phyloP scores from a whole-genome alignment of 2,329 filamentous ascomycete genomes.

The Teratosphaeria pseudoeucalypti region DNA sequence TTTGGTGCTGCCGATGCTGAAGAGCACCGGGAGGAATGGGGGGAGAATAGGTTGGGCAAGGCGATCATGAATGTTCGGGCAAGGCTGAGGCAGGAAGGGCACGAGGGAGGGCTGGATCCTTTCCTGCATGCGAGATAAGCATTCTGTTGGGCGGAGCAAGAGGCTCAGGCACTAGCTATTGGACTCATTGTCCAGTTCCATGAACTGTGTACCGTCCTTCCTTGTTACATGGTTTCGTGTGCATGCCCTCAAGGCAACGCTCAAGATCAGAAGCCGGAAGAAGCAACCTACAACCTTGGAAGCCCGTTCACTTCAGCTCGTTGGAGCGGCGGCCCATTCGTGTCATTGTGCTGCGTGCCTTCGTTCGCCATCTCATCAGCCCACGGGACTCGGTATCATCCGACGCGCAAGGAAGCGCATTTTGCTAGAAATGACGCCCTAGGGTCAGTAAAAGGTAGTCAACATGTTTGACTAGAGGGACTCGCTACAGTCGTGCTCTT shows the following conservation, averaged over 20 bases:
- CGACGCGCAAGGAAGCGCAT: neutral
- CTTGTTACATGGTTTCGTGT: too few relatives aligned
- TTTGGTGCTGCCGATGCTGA: slow-evolving; percentile 44
- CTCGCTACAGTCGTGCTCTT: too few relatives aligned
- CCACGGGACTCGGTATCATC: neutral
- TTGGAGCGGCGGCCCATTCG: neutral
- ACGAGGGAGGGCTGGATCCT: neutral
- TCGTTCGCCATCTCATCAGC: too few relatives aligned
- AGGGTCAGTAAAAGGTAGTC: too few relatives aligned
- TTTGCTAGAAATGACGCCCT: too few relatives aligned
- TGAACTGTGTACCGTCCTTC: too few relatives aligned
- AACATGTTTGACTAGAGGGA: too few relatives aligned
- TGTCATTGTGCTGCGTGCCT: neutral
- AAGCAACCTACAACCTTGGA: too few relatives aligned
- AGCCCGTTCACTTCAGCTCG: neutral
- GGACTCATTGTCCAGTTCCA: neutral
- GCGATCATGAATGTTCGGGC: slow-evolving; percentile 50
- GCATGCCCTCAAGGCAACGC: too few relatives aligned
- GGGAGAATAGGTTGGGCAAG: slow-evolving; percentile 54
- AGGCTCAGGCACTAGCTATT: neutral
- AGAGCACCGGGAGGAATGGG: slow-evolving; percentile 44
- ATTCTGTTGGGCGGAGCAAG: too few relatives aligned
- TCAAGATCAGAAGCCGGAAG: too few relatives aligned
- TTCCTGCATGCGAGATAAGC: too few relatives aligned
- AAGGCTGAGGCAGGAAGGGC: slow-evolving; percentile 37